A percentile compares a stretch with the other conserved stretches of the same genome.
Evolutionary conservation across 2,329 filamentous ascomycete genomes (phyloP).

Genomic region (Hypoxylon sp.): DNA sequence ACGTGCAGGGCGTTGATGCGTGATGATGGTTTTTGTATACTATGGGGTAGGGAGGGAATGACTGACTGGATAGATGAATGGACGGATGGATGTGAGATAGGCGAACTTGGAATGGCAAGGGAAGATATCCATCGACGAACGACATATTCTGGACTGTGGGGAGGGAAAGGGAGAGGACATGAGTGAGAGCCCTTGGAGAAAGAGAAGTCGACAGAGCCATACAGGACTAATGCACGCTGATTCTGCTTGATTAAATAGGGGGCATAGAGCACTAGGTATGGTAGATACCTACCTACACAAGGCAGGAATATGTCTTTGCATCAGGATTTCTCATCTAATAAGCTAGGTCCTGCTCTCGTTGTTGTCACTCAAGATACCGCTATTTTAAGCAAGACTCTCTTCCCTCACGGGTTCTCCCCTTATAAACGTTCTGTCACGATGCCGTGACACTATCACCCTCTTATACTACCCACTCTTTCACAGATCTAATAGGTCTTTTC

Average conservation of each 20-base stretch:
- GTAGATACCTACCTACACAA: no score
- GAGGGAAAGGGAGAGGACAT: background rate
- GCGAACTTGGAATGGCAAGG: background rate
- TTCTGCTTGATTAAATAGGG: background rate
- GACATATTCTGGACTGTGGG: background rate
- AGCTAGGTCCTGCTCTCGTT: conserved; percentile 28
- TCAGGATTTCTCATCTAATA: conserved; percentile 31
- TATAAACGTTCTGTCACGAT: background rate
- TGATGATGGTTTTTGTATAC: conserved; percentile 38
- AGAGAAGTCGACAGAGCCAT: background rate
- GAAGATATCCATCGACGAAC: background rate
- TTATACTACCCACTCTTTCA: conserved; percentile 13
- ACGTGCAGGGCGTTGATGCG: conserved; percentile 59
- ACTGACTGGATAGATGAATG: background rate
- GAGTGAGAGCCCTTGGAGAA: background rate
- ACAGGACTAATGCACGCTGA: background rate
- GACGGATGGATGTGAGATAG: background rate
- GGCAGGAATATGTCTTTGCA: conserved; percentile 20
- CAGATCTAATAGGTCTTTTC: conserved; percentile 24
- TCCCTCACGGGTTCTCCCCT: background rate
- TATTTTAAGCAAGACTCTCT: conserved; percentile 16
- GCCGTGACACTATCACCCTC: background rate
- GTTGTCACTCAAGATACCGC: conserved; percentile 27
- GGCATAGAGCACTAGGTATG: conserved; percentile 8
- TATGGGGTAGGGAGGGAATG: background rate